phyloP scores from a whole-genome alignment of 225 moss, liverwort and hornwort genomes.

The Antitrichia curtipendula region DNA sequence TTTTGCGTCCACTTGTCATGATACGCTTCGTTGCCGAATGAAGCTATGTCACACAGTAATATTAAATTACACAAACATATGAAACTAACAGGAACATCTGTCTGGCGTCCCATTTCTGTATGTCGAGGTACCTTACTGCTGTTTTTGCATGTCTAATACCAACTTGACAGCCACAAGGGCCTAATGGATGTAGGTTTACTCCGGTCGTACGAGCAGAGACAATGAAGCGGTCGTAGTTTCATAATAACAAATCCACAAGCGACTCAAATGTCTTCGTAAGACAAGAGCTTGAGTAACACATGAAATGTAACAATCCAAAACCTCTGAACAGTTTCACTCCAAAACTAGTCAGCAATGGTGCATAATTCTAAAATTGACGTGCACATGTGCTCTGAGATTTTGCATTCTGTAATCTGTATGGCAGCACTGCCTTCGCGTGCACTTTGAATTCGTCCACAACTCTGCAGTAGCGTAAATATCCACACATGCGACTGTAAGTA shows the following conservation, averaged over 20 bases:
- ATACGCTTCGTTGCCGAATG: background rate
- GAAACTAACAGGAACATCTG: background rate
- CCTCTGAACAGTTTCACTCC: background rate
- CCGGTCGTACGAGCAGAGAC: background rate
- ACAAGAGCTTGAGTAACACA: background rate
- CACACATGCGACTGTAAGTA: background rate
- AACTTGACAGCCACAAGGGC: background rate
- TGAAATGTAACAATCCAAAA: background rate
- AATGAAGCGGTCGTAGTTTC: background rate
- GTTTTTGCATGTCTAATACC: background rate
- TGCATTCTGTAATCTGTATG: background rate
- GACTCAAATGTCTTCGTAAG: background rate
- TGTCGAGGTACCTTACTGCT: background rate
- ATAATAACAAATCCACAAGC: background rate
- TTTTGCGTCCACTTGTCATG: background rate
- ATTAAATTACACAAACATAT: background rate
- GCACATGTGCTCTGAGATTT: background rate
- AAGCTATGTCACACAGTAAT: background rate
- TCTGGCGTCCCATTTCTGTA: background rate
- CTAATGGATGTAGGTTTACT: background rate
- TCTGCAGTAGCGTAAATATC: background rate
- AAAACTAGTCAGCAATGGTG: background rate
- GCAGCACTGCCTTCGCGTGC: background rate
- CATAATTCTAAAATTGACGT: background rate
- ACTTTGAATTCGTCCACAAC: constrained; percentile 2